A percentile compares a stretch with the other conserved stretches of the same genome.
Conservation (phyloP, 75 land plant genomes). For the Pinus albicaulis region DNA sequence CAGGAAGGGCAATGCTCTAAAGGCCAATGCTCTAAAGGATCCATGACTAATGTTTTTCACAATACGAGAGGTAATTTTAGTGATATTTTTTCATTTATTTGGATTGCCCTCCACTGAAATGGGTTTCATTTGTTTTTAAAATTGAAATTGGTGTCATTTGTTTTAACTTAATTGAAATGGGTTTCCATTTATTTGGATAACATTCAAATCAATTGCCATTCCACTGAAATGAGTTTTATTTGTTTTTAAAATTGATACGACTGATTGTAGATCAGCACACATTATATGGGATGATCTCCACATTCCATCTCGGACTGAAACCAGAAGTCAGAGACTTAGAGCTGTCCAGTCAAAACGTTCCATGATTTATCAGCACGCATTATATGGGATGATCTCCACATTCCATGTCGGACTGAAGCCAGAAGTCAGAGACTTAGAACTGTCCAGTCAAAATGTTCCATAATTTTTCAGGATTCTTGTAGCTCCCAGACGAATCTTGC, state of each 20-base stretch:
- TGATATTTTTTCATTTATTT: neutral
- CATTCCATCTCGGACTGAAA: neutral
- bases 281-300: neutral
- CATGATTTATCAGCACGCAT: too few relatives aligned
- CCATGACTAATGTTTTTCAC: too few relatives aligned
- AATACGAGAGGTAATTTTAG: too few relatives aligned
- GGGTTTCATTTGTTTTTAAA: neutral
- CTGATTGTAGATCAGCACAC: neutral
- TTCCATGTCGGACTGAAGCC: too few relatives aligned
- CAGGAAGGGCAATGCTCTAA: too few relatives aligned
- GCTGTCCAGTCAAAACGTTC: neutral
- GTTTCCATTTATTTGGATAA: neutral
- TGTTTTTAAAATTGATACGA: neutral
- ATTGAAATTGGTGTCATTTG: neutral
- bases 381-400: too few relatives aligned
- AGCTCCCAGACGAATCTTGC: constrained; percentile 19
- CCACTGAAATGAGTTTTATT: too few relatives aligned
- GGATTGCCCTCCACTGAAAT: neutral
- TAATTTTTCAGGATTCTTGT: neutral
- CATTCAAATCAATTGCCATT: neutral
- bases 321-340: neutral
- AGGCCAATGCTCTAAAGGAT: too few relatives aligned
- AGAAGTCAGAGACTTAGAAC: neutral
- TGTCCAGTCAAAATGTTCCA: neutral
- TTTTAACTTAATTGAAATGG: too few relatives aligned